Evolutionary conservation across 2,329 filamentous ascomycete species (phyloP).

Genomic region (Cephalotrichum gorgonifer): DNA sequence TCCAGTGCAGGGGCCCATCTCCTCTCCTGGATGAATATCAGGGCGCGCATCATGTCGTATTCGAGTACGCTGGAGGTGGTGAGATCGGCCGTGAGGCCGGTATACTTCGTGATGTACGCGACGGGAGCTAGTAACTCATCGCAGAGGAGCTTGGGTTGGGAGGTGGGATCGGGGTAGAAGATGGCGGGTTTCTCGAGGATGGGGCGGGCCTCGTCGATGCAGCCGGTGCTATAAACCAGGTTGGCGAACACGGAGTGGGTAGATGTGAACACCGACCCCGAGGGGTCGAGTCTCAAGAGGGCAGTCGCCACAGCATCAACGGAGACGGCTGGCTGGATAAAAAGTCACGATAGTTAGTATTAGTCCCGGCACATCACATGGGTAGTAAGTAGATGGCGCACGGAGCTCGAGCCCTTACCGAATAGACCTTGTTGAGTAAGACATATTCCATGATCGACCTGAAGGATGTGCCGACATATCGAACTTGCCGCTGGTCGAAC

Average conservation of each 20-base stretch:
- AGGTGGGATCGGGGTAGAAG: slow-evolving; percentile 45
- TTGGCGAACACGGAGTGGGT: slow-evolving; percentile 48
- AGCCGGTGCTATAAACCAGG: slow-evolving; percentile 45
- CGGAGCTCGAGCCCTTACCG: slow-evolving; percentile 21
- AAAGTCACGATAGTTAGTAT: background rate
- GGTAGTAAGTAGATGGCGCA: slow-evolving; percentile 2
- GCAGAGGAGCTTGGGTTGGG: slow-evolving; percentile 29
- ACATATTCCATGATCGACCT: slow-evolving; percentile 32
- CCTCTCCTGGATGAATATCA: slow-evolving; percentile 50
- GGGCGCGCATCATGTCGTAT: slow-evolving; percentile 56
- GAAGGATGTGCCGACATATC: slow-evolving; percentile 36
- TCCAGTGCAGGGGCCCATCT: slow-evolving; percentile 53
- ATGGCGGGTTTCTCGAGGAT: slow-evolving; percentile 57
- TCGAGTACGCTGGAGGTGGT: slow-evolving; percentile 46
- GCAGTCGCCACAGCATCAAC: slow-evolving; percentile 37
- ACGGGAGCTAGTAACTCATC: slow-evolving; percentile 33
- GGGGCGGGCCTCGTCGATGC: slow-evolving; percentile 42
- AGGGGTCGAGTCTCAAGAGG: slow-evolving; percentile 56
- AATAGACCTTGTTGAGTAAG: slow-evolving; percentile 25
- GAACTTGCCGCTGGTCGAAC: slow-evolving; percentile 41
- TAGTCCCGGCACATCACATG: background rate
- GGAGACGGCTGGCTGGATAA: slow-evolving; percentile 31
- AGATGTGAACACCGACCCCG: slow-evolving; percentile 54
- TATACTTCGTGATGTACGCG: slow-evolving; percentile 49
- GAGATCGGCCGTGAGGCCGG: slow-evolving; percentile 46